Percentiles rank a stretch among this genome's conserved stretches.
Conservation (phyloP, 2,329 filamentous ascomycete species). For the Neodidymelliopsis sp. region DNA sequence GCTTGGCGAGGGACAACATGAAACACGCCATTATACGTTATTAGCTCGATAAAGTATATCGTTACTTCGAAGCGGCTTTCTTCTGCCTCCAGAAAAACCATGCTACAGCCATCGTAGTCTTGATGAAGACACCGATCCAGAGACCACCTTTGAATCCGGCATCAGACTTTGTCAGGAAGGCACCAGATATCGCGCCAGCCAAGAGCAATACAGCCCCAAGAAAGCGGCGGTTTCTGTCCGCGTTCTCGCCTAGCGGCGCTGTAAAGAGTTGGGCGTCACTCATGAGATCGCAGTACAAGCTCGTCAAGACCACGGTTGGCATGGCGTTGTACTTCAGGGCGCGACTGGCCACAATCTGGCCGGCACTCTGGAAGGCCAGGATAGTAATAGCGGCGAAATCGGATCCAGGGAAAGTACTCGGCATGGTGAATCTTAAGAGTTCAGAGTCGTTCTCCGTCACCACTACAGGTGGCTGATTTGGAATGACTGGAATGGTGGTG, state of each 20-base stretch:
- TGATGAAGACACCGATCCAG: slow-evolving; percentile 22
- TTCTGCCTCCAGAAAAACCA: slow-evolving; percentile 19
- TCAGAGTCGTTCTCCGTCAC: slow-evolving; percentile 53
- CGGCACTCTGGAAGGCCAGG: slow-evolving; percentile 62
- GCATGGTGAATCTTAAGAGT: slow-evolving; percentile 41
- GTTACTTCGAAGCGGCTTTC: not conserved
- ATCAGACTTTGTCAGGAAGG: slow-evolving; percentile 56
- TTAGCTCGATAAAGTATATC: not conserved
- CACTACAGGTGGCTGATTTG: slow-evolving; percentile 15
- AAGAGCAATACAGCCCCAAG: slow-evolving; percentile 57
- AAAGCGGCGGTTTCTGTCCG: slow-evolving; percentile 60
- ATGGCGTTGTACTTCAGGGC: slow-evolving; percentile 62
- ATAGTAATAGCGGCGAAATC: slow-evolving; percentile 51
- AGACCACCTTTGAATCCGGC: slow-evolving; percentile 22
- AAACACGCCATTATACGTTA: not conserved
- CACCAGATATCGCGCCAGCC: slow-evolving; percentile 57
- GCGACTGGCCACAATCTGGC: slow-evolving; percentile 61
- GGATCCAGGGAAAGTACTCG: slow-evolving; percentile 41
- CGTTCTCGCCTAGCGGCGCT: slow-evolving; percentile 52
- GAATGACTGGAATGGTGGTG: slow-evolving; percentile 51
- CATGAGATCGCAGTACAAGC: slow-evolving; percentile 62
- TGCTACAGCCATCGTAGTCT: slow-evolving; percentile 8
- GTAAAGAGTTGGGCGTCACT: slow-evolving; percentile 59
- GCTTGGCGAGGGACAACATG: too few species aligned
- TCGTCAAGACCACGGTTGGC: slow-evolving; percentile 64